These are phyloP conservation scores for Rubus idaeus DNA, from an alignment of 306 rosid species.

Conservation along the genomic window DNA sequence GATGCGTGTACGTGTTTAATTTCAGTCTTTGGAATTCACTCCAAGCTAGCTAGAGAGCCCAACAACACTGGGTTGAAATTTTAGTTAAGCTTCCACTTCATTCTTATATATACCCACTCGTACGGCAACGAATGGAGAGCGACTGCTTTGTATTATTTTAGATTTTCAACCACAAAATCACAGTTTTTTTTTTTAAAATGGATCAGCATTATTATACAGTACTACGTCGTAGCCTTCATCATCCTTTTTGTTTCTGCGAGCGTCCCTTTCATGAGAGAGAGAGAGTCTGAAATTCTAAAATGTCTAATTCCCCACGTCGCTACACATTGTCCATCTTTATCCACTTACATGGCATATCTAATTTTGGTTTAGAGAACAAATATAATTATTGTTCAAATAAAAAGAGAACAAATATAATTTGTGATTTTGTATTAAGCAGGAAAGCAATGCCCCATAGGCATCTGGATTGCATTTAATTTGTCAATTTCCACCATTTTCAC, in stretches of 20 bases:
- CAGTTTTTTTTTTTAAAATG: no score
- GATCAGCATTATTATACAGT: not conserved
- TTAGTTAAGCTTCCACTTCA: conserved; percentile 1
- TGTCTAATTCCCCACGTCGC: conserved; percentile 1
- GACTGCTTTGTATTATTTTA: not conserved
- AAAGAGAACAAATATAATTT: not conserved
- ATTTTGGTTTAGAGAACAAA: not conserved
- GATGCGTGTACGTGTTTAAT: no score
- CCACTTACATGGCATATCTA: not conserved
- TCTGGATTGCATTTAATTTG: not conserved
- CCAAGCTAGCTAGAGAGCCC: no score
- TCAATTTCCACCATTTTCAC: conserved; percentile 8
- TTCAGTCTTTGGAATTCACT: no score
- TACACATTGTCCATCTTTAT: conserved; percentile 1
- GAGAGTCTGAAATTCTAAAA: not conserved
- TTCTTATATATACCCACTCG: not conserved
- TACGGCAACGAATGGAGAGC: not conserved
- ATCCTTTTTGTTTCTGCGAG: not conserved
- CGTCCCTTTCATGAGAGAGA: not conserved
- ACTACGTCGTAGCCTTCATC: not conserved
- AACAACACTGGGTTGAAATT: no score
- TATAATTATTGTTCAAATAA: no score
- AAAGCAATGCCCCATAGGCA: not conserved
- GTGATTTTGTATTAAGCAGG: not conserved
- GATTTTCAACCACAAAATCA: not conserved